Evolutionary conservation across 495 filamentous ascomycete species (phyloP), one percentile per base, ranked within the genome.

Genomic region (Penicillium odoratum): DNA sequence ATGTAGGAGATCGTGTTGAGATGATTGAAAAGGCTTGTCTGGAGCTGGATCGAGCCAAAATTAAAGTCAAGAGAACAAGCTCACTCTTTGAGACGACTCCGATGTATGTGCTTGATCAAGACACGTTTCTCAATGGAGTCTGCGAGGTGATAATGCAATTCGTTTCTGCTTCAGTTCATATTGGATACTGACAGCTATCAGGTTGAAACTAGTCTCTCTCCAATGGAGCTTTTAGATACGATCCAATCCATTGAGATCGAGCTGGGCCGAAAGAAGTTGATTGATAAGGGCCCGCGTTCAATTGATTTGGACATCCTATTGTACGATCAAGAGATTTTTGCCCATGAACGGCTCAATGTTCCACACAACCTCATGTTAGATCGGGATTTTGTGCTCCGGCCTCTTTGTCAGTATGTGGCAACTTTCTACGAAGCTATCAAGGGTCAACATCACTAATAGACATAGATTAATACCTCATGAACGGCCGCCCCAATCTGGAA

Each of bases 271-370:
- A 82, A 83, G 54, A 97, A 97, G 71, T 63, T 90, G 36, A 85
- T 97, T 50, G 92, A 96, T 58, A 98, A 98, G 65, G 94, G 94
- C 0, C 94, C 94, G 15, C 84, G 94, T 0, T 93, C 88, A 56
- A 95, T 98, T 43, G 94, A 98, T 65, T 80, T 98, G 15, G 94
- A 98, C 64, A 94, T 98, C 55, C 78, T 98, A 4, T 79, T 98
- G 5, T 97, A 97, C 63, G 89, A 90, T 57, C 78, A 90, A 48
- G 67, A 87, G 55, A 77, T 73, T 3, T 66, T 95, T 48, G 69
- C 83, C 48, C 81, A 88, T 55, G 79, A 85, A 21, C 85, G 89
- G 42, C 85, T 98, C 33, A 88, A 80, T 50, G 85, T 98, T 47
- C 94, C 94, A 42, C 94, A 98, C 70, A 77, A 83, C 26, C 76